Conservation (phyloP, 2,329 filamentous ascomycete species). For the Calonectria ilicicola region DNA sequence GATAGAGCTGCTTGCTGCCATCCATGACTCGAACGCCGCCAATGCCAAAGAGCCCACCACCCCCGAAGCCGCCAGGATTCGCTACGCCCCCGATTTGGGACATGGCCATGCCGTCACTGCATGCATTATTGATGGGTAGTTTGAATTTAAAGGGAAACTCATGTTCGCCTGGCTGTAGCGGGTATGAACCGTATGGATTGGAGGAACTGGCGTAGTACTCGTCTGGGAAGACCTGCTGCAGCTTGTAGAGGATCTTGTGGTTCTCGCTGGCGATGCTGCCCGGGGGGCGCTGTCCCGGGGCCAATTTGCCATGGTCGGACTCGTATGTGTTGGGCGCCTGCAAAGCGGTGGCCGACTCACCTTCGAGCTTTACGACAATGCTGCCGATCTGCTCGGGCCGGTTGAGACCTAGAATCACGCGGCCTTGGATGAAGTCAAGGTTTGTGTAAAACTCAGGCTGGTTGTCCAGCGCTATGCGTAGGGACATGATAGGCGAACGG, state of each 20-base stretch:
- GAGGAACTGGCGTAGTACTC: conserved; percentile 56
- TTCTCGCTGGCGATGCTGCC: conserved; percentile 66
- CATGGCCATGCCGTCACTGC: conserved; percentile 66
- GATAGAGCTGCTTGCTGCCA: conserved; percentile 71
- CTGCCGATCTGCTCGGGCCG: conserved; percentile 78
- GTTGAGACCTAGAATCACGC: conserved; percentile 66
- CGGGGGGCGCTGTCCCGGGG: conserved; percentile 47
- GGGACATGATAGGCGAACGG: conserved; percentile 65
- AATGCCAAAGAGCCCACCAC: conserved; percentile 60
- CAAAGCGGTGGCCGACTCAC: conserved; percentile 78
- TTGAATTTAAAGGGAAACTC: conserved; percentile 85
- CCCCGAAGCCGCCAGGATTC: conserved; percentile 64
- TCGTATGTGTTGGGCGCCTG: conserved; percentile 61
- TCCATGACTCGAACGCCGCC: conserved; percentile 71
- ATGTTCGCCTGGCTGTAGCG: conserved; percentile 76
- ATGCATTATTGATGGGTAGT: conserved; percentile 81
- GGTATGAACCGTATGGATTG: conserved; percentile 62
- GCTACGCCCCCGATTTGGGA: conserved; percentile 65
- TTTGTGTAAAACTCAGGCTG: conserved; percentile 82
- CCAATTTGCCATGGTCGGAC: conserved; percentile 51
- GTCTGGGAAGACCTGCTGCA: conserved; percentile 79
- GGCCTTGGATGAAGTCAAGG: conserved; percentile 78
- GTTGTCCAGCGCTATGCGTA: conserved; percentile 75
- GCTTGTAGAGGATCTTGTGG: conserved; percentile 81
- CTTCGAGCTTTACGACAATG: conserved; percentile 86